Evolutionary conservation across 2,329 filamentous ascomycete genomes (phyloP).

Genomic region (Colletotrichum graminicola): DNA sequence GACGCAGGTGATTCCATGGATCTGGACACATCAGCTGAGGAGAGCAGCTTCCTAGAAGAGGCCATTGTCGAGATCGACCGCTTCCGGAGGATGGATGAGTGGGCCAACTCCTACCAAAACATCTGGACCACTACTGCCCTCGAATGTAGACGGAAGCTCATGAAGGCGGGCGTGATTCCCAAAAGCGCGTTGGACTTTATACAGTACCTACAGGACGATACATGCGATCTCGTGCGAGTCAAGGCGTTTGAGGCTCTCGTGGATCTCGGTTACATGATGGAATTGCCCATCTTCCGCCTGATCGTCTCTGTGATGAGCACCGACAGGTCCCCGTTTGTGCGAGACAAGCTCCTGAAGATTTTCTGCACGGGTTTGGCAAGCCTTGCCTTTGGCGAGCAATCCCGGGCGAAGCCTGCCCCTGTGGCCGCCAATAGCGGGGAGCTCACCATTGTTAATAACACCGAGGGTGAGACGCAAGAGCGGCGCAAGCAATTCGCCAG

Average conservation of each 20-base stretch:
- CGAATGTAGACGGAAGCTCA: conserved; percentile 71
- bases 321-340: conserved; percentile 73
- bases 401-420: conserved; percentile 53
- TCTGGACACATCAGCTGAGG: conserved; percentile 51
- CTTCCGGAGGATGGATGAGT: conserved; percentile 76
- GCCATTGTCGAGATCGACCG: conserved; percentile 75
- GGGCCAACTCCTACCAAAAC: conserved; percentile 76
- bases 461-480: conserved; percentile 68
- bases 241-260: conserved; percentile 75
- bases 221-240: conserved; percentile 72
- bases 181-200: conserved; percentile 67
- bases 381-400: conserved; percentile 73
- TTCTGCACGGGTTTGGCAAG: conserved; percentile 71
- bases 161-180: conserved; percentile 73
- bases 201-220: conserved; percentile 75
- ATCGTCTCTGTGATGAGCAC: conserved; percentile 70
- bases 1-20: conserved; percentile 56
- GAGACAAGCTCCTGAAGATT: conserved; percentile 69
- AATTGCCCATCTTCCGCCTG: conserved; percentile 66
- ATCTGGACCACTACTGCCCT: conserved; percentile 73
- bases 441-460: conserved; percentile 52
- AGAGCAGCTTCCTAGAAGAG: conserved; percentile 62
- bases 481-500: conserved; percentile 72
- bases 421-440: conserved; percentile 46
- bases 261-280: conserved; percentile 71